phyloP scores from a whole-genome alignment of 176 grass and related monocot genomes.

The Dactylis glomerata region DNA sequence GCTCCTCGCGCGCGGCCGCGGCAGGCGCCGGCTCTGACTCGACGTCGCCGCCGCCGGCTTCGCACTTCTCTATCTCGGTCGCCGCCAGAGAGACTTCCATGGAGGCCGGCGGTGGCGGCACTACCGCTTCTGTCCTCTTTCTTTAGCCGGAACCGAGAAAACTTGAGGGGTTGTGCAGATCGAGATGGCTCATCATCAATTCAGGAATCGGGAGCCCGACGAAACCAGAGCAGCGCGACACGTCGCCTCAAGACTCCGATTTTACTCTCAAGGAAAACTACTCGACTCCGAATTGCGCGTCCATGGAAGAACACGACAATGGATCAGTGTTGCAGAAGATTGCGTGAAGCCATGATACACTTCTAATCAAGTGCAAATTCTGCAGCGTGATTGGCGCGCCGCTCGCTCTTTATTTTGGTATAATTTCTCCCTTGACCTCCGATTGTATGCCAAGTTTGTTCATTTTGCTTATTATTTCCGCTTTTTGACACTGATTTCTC shows the following conservation, averaged over 20 bases:
- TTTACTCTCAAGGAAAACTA: not conserved
- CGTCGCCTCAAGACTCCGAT: no score
- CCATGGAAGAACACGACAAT: no score
- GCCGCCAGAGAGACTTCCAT: conserved; percentile 16
- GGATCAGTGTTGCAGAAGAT: no score
- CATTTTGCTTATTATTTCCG: no score
- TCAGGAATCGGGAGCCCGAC: not conserved
- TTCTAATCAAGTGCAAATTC: no score
- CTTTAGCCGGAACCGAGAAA: not conserved
- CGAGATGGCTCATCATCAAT: not conserved
- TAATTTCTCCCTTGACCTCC: no score
- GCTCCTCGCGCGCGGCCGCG: conserved; percentile 2
- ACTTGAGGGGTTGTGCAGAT: not conserved
- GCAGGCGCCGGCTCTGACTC: not conserved
- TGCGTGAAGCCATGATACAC: no score
- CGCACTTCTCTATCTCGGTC: conserved; percentile 26
- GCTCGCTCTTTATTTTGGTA: no score
- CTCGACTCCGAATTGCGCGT: no score
- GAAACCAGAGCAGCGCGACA: not conserved
- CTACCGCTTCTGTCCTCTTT: not conserved
- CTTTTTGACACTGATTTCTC: no score
- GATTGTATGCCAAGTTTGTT: no score
- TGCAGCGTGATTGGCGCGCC: no score
- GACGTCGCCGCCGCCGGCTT: not conserved
- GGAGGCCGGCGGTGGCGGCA: not conserved